phyloP scores from a whole-genome alignment of 257 asterid species.

The Cinchona pubescens region DNA sequence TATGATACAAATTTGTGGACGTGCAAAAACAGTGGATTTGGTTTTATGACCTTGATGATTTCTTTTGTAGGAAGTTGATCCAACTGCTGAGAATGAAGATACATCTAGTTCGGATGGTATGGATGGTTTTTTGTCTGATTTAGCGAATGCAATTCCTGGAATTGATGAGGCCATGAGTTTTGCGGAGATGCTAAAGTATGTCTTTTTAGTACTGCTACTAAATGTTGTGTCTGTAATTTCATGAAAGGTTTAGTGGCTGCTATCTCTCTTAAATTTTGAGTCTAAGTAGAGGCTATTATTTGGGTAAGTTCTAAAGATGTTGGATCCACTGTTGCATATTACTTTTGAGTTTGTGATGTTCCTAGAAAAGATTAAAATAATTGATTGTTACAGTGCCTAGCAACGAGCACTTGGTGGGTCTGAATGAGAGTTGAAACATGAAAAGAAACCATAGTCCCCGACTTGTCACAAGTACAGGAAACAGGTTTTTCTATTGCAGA shows the following conservation, averaged over 20 bases:
- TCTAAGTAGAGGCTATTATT: neutral
- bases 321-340: neutral
- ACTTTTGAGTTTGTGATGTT: neutral
- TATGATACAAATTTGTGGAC: neutral
- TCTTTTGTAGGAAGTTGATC: conserved; percentile 81
- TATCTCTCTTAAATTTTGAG: neutral
- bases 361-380: neutral
- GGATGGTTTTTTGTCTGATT: conserved; percentile 82
- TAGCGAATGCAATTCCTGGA: conserved; percentile 93
- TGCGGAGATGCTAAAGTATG: conserved; percentile 97
- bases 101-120: conserved; percentile 46
- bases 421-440: neutral
- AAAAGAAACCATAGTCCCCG: neutral
- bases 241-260: neutral
- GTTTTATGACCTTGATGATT: neutral
- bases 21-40: neutral
- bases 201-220: conserved; percentile 8
- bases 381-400: neutral
- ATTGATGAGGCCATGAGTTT: conserved; percentile 99
- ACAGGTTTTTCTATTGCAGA: neutral
- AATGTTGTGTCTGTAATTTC: neutral
- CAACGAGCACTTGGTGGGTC: neutral
- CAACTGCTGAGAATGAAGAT: conserved; percentile 78
- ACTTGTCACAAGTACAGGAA: neutral
- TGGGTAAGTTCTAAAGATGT: neutral